A percentile compares a stretch with the other conserved stretches of the same genome.
Evolutionary conservation across 495 filamentous ascomycete genomes (phyloP).

Genomic region (Elasticomyces elasticus): DNA sequence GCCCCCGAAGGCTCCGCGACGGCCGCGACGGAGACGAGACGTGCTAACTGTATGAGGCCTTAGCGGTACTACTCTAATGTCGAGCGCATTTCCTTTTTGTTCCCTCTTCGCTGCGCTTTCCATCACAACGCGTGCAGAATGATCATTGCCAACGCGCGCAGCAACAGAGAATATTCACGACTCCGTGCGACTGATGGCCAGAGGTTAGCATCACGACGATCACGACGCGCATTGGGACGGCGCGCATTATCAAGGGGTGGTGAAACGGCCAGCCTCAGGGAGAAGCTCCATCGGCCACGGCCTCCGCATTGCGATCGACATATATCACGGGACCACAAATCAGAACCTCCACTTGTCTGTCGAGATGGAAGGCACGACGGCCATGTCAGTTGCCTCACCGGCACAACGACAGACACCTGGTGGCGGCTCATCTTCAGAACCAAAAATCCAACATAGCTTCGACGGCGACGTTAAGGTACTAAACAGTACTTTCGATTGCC

Average conservation of each 20-base stretch:
- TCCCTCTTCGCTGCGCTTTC: background rate
- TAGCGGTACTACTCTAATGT: background rate
- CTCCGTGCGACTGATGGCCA: too few relatives aligned
- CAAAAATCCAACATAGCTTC: conserved; percentile 13
- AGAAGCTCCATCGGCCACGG: background rate
- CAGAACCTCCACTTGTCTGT: too few relatives aligned
- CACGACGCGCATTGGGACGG: too few relatives aligned
- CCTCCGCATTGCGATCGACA: background rate
- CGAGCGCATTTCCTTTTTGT: background rate
- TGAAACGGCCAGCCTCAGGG: background rate
- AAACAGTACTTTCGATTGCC: conserved; percentile 3
- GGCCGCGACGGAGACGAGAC: background rate
- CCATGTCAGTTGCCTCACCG: background rate
- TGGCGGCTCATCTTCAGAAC: background rate
- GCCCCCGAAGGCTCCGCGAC: background rate
- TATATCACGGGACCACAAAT: background rate
- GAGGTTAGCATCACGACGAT: too few relatives aligned
- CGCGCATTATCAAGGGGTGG: background rate
- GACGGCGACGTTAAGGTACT: conserved; percentile 14
- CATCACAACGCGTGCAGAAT: background rate
- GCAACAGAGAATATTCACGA: background rate
- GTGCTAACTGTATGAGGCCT: background rate
- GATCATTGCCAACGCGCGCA: background rate
- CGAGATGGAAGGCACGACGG: background rate
- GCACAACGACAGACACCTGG: background rate